Conservation (phyloP, 805 yeast species). For the Candida insectorum region DNA sequence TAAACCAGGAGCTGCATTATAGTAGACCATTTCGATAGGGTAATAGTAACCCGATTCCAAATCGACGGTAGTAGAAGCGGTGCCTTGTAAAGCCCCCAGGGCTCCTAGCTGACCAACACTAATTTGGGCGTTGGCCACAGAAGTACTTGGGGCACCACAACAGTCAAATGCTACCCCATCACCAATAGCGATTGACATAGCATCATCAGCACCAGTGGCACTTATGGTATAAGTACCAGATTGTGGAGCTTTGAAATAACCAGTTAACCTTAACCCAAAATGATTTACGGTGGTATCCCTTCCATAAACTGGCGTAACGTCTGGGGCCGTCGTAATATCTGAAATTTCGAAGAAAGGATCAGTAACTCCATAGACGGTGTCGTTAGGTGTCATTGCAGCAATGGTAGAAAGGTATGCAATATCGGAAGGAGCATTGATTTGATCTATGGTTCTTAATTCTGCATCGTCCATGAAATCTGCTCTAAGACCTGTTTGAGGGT, state of each 20-base stretch:
- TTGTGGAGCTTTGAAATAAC: constrained; percentile 23
- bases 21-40: constrained; percentile 1
- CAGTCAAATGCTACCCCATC: constrained; percentile 2
- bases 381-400: neutral
- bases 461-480: too few relatives aligned
- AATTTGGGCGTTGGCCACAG: too few relatives aligned
- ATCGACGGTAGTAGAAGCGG: too few relatives aligned
- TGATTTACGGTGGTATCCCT: neutral
- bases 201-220: neutral
- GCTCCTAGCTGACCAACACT: too few relatives aligned
- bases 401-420: neutral
- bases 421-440: too few relatives aligned
- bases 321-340: too few relatives aligned
- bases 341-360: too few relatives aligned
- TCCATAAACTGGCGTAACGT: too few relatives aligned
- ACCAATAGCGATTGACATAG: neutral
- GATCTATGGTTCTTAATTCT: too few relatives aligned
- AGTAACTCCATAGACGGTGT: constrained; percentile 2
- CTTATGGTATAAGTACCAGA: neutral
- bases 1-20: neutral
- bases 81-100: too few relatives aligned
- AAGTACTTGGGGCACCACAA: constrained; percentile 1
- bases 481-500: constrained; percentile 1
- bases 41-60: constrained; percentile 1
- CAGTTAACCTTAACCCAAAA: neutral